Evolutionary conservation across 2,329 filamentous ascomycete genomes (phyloP).

Genomic region (Colletotrichum sp.): DNA sequence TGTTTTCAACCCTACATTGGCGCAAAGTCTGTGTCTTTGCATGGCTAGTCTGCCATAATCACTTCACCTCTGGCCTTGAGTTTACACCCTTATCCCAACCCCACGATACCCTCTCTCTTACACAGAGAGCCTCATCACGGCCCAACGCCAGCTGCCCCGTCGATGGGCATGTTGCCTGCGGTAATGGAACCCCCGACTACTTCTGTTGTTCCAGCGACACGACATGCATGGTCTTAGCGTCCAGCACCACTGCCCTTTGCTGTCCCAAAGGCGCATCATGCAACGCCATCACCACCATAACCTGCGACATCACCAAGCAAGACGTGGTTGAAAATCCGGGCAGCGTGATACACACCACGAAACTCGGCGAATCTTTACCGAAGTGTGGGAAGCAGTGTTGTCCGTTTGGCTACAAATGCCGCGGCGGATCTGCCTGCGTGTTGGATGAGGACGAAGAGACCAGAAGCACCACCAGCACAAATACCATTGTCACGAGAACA

Average conservation of each 20-base stretch:
- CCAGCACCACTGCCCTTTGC: conserved; percentile 70
- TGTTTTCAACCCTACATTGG: neutral
- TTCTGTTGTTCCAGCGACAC: conserved; percentile 69
- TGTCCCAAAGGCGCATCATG: conserved; percentile 67
- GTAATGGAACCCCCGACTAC: conserved; percentile 54
- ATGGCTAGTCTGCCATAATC: neutral
- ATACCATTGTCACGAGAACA: neutral
- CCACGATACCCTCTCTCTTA: neutral
- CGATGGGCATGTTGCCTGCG: conserved; percentile 6
- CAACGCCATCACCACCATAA: conserved; percentile 63
- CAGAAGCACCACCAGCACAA: neutral
- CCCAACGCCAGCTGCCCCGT: conserved; percentile 11
- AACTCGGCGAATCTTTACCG: conserved; percentile 60
- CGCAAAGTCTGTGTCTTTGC: neutral
- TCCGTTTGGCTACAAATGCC: conserved; percentile 74
- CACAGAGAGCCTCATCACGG: neutral
- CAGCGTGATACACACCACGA: conserved; percentile 70
- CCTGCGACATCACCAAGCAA: conserved; percentile 67
- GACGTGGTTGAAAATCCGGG: conserved; percentile 61
- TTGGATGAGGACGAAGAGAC: conserved; percentile 52
- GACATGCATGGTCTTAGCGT: conserved; percentile 66
- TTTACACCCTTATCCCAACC: neutral
- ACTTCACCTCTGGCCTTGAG: neutral
- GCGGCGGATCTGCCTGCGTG: conserved; percentile 47
- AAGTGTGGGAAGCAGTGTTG: conserved; percentile 72